phyloP scores from a whole-genome alignment of 192 early-diverging fungal species.

The Linnemannia exigua region DNA sequence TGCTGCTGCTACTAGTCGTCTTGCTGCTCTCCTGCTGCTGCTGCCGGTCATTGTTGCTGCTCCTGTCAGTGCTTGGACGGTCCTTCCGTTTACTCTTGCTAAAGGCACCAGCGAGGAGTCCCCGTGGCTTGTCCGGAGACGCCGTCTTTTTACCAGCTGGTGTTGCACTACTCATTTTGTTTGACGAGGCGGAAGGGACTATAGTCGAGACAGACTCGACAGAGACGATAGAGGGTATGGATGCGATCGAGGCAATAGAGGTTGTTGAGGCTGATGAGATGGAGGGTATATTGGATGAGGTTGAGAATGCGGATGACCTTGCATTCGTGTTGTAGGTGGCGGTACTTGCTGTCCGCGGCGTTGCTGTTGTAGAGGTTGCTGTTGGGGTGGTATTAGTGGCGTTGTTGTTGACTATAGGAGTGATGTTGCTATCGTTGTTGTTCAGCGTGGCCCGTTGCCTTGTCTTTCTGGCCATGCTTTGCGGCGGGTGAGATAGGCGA shows the following conservation, averaged over 20 bases:
- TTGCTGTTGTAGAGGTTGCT: neutral
- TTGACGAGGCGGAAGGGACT: constrained; percentile 11
- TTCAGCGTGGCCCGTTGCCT: constrained; percentile 10
- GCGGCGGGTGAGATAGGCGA: neutral
- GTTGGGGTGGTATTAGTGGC: neutral
- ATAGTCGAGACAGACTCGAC: constrained; percentile 25
- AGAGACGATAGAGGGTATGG: constrained; percentile 28
- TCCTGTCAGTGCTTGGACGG: constrained; percentile 16
- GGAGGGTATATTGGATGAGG: constrained; percentile 19
- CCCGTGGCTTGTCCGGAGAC: neutral
- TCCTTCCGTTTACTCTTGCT: constrained; percentile 9
- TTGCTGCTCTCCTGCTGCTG: constrained; percentile 9
- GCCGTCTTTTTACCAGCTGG: neutral
- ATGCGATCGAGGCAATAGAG: constrained; percentile 33
- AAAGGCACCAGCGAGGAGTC: constrained; percentile 2
- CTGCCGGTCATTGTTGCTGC: neutral
- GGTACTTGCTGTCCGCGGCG: neutral
- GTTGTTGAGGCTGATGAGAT: constrained; percentile 30
- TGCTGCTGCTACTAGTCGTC: neutral
- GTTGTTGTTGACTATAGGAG: neutral
- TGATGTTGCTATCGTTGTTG: neutral
- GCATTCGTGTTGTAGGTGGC: constrained; percentile 14
- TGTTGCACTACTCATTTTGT: neutral
- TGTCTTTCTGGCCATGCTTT: constrained; percentile 14
- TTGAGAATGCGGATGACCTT: constrained; percentile 9